Evolutionary conservation across 192 early-diverging fungal genomes (phyloP), one percentile per base, ranked within the genome.

Genomic region (Rhizophagus sp.): DNA sequence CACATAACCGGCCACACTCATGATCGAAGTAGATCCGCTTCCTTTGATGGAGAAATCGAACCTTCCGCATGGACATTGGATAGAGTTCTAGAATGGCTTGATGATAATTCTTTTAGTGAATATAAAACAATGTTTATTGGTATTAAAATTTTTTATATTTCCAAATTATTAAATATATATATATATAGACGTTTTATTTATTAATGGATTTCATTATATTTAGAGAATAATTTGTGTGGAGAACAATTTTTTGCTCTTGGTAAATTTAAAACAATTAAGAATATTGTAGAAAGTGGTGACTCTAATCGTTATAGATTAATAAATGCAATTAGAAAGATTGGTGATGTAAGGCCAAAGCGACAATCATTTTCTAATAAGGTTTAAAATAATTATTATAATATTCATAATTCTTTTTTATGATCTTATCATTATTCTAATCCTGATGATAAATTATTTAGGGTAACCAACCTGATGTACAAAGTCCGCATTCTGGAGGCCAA

Each of bases 21-120:
- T 64, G 75, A 76, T 27, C 75, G 75, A 62, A 64, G 61, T 62
- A 76, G 75, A 64, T 76, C 75, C 6, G 36, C 75, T 6, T 76
- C 75, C 2, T 39, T 76, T 13, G 75, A 76, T 39, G 72, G 49
- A 52, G 75, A 76, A 30, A 50, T 64, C 39, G 62, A 62, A 50
- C 15, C 33, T 64, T n/a, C 36, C 24, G 6, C 57, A 39, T 76
- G 75, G 75, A 33, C 75, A 19, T 7, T 76, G 19, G 61, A 65
- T 17, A 62, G 36, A 65, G 75, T 76, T 15, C 11, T 64, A 34
- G 25, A 64, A 19, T 76, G 75, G 75, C 62, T 76, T n/a, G 57
- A 62, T 1, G 62, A 62, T 64, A 76, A 76, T 25, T 15, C 19
- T 64, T 76, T 76, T 41, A 41, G 75, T 33, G 62, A 76, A 34